These are phyloP conservation scores for Striga asiatica DNA, from an alignment of 257 asterid genomes.

Conservation along the genomic window DNA sequence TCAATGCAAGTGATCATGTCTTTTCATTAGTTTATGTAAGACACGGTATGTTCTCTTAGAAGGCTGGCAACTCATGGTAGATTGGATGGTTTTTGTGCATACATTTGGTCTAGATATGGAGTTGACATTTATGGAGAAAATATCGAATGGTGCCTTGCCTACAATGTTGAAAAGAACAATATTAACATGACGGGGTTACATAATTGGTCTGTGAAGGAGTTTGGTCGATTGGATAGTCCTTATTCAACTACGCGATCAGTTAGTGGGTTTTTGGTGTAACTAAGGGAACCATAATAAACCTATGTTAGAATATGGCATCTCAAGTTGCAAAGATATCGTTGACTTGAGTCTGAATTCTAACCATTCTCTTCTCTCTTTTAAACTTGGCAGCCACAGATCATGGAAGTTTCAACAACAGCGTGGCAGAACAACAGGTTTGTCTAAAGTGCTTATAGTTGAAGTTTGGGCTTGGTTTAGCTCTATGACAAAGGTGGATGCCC, in stretches of 20 bases:
- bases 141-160: too few species aligned
- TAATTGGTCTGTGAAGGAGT: too few species aligned
- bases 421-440: conserved; percentile 60
- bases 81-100: conserved; percentile 9
- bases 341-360: conserved; percentile 11
- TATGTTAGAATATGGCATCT: conserved; percentile 4
- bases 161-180: too few species aligned
- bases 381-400: conserved; percentile 45
- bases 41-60: conserved; percentile 1
- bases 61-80: background rate
- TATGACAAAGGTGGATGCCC: background rate
- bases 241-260: too few species aligned
- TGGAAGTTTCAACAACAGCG: conserved; percentile 81
- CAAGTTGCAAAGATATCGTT: conserved; percentile 1
- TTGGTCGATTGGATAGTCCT: too few species aligned
- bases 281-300: conserved; percentile 6
- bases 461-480: conserved; percentile 1
- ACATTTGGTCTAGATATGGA: background rate
- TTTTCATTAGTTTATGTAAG: background rate
- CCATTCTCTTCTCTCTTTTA: conserved; percentile 10
- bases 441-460: conserved; percentile 3
- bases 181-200: too few species aligned
- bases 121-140: conserved; percentile 6
- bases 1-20: background rate
- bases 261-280: conserved; percentile 7